phyloP scores from a whole-genome alignment of 169 alveolate species.

The Babesia bovis region DNA sequence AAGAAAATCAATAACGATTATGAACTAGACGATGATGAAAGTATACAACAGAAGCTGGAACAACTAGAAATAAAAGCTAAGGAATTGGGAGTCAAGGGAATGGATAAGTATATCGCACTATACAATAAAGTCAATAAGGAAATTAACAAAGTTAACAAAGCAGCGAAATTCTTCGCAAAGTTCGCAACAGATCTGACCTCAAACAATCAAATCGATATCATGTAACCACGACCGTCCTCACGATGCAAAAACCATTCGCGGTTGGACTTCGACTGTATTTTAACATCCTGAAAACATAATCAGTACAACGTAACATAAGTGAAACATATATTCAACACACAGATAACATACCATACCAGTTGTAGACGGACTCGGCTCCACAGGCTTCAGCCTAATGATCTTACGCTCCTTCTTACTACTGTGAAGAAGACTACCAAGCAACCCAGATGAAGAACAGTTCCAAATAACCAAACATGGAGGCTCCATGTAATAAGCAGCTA shows the following conservation, averaged over 20 bases:
- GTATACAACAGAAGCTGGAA: slow-evolving; percentile 15
- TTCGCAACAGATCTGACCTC: slow-evolving; percentile 41
- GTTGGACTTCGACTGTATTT: slow-evolving; percentile 71
- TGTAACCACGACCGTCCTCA: slow-evolving; percentile 75
- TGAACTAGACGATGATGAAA: neutral
- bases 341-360: slow-evolving; percentile 23
- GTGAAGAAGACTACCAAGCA: slow-evolving; percentile 52
- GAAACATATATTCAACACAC: neutral
- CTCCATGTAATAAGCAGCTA: slow-evolving; percentile 62
- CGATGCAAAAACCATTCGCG: slow-evolving; percentile 77
- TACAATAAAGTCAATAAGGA: slow-evolving; percentile 60
- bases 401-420: slow-evolving; percentile 46
- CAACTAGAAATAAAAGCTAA: slow-evolving; percentile 33
- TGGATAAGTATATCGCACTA: slow-evolving; percentile 47
- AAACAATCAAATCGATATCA: slow-evolving; percentile 60
- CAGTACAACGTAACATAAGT: neutral
- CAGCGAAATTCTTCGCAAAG: slow-evolving; percentile 61
- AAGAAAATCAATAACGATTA: neutral
- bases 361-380: slow-evolving; percentile 19
- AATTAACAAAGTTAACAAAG: slow-evolving; percentile 34
- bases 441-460: slow-evolving; percentile 68
- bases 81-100: slow-evolving; percentile 57
- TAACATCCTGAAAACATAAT: slow-evolving; percentile 59
- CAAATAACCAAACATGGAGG: slow-evolving; percentile 60
- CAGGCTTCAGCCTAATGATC: slow-evolving; percentile 42